These are phyloP conservation scores for Wickerhamomyces ciferrii DNA, from an alignment of 805 yeast genomes.

Conservation along the genomic window DNA sequence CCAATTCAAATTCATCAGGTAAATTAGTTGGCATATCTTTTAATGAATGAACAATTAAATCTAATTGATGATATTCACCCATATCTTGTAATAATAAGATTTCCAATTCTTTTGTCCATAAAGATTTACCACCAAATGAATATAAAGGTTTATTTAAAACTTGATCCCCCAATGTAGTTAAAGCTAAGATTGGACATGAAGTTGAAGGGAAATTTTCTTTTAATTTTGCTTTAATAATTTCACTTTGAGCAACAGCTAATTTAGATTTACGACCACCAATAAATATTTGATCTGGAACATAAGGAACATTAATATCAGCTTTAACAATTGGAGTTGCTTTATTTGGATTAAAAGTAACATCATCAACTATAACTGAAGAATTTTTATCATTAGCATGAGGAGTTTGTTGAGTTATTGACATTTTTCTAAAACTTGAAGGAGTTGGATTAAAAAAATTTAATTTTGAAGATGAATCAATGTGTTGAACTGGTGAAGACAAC, in stretches of 20 bases:
- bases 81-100: conserved; percentile 58
- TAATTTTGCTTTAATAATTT: conserved; percentile 61
- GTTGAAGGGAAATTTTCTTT: conserved; percentile 56
- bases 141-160: conserved; percentile 81
- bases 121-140: conserved; percentile 91
- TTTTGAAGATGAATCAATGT: conserved; percentile 11
- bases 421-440: conserved; percentile 1
- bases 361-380: conserved; percentile 1
- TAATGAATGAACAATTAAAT: conserved; percentile 87
- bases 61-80: conserved; percentile 64
- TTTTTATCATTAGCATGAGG: neutral
- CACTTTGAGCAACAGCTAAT: conserved; percentile 83
- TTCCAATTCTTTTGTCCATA: conserved; percentile 96
- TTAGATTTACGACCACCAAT: conserved; percentile 90
- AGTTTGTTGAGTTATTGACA: neutral
- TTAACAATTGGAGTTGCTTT: conserved; percentile 4
- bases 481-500: conserved; percentile 12
- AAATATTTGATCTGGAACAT: conserved; percentile 21
- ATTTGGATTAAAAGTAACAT: neutral
- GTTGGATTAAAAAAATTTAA: conserved; percentile 6
- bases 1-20: conserved; percentile 87
- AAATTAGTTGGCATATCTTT: conserved; percentile 90
- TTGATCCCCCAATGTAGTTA: conserved; percentile 87
- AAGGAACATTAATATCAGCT: conserved; percentile 11
- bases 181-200: conserved; percentile 71